Evolutionary conservation across 768 basidiomycete genomes (phyloP), one percentile per base, ranked within the genome.

Genomic region (Pulveroboletus sp.): DNA sequence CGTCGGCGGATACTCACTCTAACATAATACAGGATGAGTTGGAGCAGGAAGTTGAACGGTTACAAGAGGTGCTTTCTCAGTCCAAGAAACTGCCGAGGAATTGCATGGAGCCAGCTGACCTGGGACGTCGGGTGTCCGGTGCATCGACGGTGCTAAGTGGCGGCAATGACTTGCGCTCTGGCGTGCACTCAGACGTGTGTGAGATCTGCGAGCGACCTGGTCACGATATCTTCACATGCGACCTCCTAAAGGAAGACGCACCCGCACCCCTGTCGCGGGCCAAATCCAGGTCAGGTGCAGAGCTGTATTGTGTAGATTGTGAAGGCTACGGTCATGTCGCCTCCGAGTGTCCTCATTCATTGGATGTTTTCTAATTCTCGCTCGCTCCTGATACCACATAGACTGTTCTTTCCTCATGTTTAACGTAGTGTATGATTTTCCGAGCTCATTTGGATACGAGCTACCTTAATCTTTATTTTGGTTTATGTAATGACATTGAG

Each of bases 201-300:
- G 92, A 94, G 65, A 86, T 93, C 39, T 93, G 91, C 70, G 89
- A 91, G 65, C 76, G 79, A 56, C 81, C 82, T 0, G 90, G 87
- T 2, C 92, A 94, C 62, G 90, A 93, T 60, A 84, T 93, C 42
- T 90, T 92, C 67, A 84, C 78, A 35, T 93, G 92, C 64, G 82
- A 83, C 51, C 76, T 89, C 43, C 74, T 91, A 51, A 81, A 80
- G 59, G 82, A 80, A 30, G 82, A 81, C 33, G 60, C 63, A 24
- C 60, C 71, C 9, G 51, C 64, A 14, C 56, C 64, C 4, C 58
- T 66, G 13, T 44, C 53, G 53, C 57, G 39, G 50, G 32, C 35
- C 28, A 65, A 52, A 42, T 49, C 13, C 2, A 43, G 51, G 57
- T 31, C 28, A 8, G 58, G 57, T 43, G 64, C 64, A 15, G 77